These are phyloP conservation scores for Circinella minor DNA, from an alignment of 371 early-diverging fungal species.

Conservation along the genomic window DNA sequence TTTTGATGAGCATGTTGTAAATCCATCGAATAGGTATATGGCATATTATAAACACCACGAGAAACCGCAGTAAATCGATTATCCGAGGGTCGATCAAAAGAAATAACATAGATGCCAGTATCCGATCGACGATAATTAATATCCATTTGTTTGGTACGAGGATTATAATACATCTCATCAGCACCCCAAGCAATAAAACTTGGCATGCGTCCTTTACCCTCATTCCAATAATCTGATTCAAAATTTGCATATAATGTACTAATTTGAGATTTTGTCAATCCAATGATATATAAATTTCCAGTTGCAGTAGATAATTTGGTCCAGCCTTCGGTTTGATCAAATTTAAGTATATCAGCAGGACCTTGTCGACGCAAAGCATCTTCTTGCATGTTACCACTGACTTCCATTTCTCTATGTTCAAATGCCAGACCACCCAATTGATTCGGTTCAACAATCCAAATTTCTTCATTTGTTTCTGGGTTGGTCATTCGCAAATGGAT, in stretches of 20 bases:
- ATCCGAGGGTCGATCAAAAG: conserved; percentile 28
- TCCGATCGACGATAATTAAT: conserved; percentile 36
- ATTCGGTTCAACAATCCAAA: conserved; percentile 74
- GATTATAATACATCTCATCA: conserved; percentile 43
- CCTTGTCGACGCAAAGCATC: conserved; percentile 37
- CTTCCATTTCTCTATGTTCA: conserved; percentile 48
- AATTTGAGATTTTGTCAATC: conserved; percentile 47
- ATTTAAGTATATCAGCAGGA: conserved; percentile 47
- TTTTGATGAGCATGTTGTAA: conserved; percentile 24
- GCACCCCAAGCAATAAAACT: conserved; percentile 56
- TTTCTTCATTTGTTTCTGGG: conserved; percentile 46
- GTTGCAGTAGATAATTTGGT: conserved; percentile 38
- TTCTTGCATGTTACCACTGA: conserved; percentile 50
- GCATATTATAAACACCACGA: conserved; percentile 25
- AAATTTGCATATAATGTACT: conserved; percentile 64
- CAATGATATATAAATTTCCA: conserved; percentile 50
- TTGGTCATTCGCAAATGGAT: conserved; percentile 56
- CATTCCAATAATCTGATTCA: conserved; percentile 57
- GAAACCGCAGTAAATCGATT: conserved; percentile 8
- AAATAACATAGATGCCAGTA: conserved; percentile 29
- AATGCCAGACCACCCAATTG: conserved; percentile 64
- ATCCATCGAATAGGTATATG: conserved; percentile 26
- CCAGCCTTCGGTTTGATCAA: conserved; percentile 57
- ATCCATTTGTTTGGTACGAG: conserved; percentile 25
- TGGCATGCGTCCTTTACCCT: conserved; percentile 31